These are phyloP conservation scores for Cyphellophora attinorum DNA, from an alignment of 2,329 filamentous ascomycete species.

Conservation along the genomic window DNA sequence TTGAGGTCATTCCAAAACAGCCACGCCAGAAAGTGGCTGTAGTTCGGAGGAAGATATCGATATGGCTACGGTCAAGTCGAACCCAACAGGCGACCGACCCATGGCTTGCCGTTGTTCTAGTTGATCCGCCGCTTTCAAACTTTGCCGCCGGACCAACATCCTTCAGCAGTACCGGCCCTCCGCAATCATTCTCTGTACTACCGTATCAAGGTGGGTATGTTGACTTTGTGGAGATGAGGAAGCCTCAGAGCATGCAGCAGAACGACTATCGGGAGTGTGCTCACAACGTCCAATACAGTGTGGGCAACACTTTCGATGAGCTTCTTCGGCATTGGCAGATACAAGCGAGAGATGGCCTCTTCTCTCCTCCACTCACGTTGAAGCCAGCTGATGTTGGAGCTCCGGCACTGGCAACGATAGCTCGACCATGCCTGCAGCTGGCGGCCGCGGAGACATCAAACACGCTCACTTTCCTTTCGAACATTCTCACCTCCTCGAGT, in stretches of 20 bases:
- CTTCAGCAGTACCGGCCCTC: conserved; percentile 9
- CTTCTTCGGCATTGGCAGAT: conserved; percentile 15
- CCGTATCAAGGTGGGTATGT: conserved; percentile 15
- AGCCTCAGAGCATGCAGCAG: conserved; percentile 7
- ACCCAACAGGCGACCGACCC: conserved; percentile 6
- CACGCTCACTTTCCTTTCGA: conserved; percentile 14
- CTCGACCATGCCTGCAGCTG: conserved; percentile 15
- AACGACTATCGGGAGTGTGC: conserved; percentile 14
- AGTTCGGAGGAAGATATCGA: conserved; percentile 15
- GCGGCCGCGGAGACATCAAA: conserved; percentile 14
- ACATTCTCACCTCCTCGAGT: conserved; percentile 6
- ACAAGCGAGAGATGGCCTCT: conserved; percentile 8
- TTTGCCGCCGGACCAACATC: conserved; percentile 8
- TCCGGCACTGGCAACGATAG: conserved; percentile 1
- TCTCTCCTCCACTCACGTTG: no score
- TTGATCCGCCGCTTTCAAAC: conserved; percentile 14
- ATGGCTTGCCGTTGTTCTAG: conserved; percentile 15
- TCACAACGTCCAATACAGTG: conserved; percentile 7
- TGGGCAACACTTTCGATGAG: conserved; percentile 14
- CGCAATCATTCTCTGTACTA: conserved; percentile 10
- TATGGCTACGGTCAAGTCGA: conserved; percentile 13
- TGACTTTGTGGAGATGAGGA: conserved; percentile 12
- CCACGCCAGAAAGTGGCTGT: conserved; percentile 14
- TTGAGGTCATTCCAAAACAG: conserved; percentile 13
- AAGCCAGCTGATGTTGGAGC: no score